Percentiles rank a stretch among this genome's conserved stretches.
Evolutionary conservation across 2,329 filamentous ascomycete genomes (phyloP).

Genomic region (Calonectria pauciramosa): DNA sequence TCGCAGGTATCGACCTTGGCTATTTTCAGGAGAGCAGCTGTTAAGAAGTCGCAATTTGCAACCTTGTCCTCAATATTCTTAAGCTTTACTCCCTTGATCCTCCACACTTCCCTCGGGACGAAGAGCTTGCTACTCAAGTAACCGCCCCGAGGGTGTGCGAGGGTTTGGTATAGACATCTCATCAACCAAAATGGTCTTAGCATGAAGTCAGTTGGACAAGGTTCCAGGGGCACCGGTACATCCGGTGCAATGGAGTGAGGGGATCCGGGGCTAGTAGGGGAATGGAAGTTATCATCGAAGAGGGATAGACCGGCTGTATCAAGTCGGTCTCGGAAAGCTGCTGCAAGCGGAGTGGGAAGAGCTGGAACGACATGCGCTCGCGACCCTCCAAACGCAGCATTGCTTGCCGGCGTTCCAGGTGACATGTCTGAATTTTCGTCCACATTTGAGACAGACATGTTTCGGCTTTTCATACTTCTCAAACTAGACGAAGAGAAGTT

Average conservation of each 20-base stretch:
- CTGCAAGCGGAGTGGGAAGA: constrained; percentile 76
- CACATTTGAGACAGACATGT: constrained; percentile 75
- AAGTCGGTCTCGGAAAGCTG: constrained; percentile 71
- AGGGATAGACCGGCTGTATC: constrained; percentile 78
- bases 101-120: constrained; percentile 92
- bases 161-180: constrained; percentile 92
- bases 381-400: constrained; percentile 69
- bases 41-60: constrained; percentile 89
- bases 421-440: constrained; percentile 77
- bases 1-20: constrained; percentile 88
- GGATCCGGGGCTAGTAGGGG: constrained; percentile 73
- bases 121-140: constrained; percentile 95
- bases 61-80: constrained; percentile 95
- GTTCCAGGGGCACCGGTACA: constrained; percentile 84
- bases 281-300: constrained; percentile 87
- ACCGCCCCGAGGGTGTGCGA: constrained; percentile 90
- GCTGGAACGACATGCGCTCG: constrained; percentile 67
- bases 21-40: constrained; percentile 87
- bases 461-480: constrained; percentile 79
- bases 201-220: constrained; percentile 89
- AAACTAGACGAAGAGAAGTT: constrained; percentile 80
- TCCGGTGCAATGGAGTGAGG: constrained; percentile 73
- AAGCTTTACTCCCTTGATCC: constrained; percentile 92
- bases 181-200: constrained; percentile 99
- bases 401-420: constrained; percentile 80